Base-by-base conservation (phyloP, 2,329 filamentous ascomycete species). In the Claviceps purpurea region DNA sequence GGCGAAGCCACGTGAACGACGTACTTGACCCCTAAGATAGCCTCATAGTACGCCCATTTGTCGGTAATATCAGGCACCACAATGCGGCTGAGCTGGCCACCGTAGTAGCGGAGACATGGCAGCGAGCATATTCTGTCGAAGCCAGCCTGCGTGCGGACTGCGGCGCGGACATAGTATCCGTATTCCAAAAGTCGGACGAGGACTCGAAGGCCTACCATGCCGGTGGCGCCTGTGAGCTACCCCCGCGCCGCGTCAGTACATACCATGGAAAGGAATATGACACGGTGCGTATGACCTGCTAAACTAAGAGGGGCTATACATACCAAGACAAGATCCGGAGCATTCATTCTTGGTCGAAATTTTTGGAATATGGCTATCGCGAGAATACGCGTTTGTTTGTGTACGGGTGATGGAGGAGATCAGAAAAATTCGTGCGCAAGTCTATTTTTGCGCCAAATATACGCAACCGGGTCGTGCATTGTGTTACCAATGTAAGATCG, bases 31-130 rank as follows among this genome's bases (percentile, higher is more conserved):
- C 62, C 69, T 43, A 65, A 58, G 51, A 70, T 62, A 13, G 68
- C 69, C 30, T 69, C 62, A 30, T 72, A 65, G 49, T 69, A 73
- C 2, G 70, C 70, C 16, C 62, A 62, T 0, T 61, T 57, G 3
- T 56, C 57, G 0, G 62, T 58, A 24, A 72, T 64, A 49, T 72
- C 67, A 1, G 68, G 65, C 1, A 73, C 65, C 38, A 68, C 52
- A 22, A 60, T 54, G 52, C 58, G 60, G 7, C 57, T 58, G 1
- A 64, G 57, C 18, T 58, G 56, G 16, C 16, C 5, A 14, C n/a
- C 26, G 40, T 45, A 39, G 8, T 50, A 53, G 20, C 53, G 40
- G 14, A 46, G 39, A 8, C 54, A 53, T 13, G 49, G 40, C n/a
- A 60, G 38, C 18, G 49, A 42, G 16, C 51, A 34, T 40, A 63